Percentiles rank a stretch among this genome's conserved stretches.
Conservation (phyloP, 768 basidiomycete genomes). For the Tephrocybe sp. region DNA sequence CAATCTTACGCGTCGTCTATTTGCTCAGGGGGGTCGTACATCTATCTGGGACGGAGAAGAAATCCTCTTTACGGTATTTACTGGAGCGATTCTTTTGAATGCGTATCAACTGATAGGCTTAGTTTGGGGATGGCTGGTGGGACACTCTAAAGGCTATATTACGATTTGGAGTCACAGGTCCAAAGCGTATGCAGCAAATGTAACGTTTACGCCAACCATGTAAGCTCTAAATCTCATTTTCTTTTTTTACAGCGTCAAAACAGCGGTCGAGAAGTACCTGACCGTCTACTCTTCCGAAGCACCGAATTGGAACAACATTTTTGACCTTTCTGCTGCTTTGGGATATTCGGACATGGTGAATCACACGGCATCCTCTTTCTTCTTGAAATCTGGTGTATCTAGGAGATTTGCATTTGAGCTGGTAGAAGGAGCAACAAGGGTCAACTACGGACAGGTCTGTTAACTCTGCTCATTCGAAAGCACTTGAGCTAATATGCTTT, state of each 20-base stretch:
- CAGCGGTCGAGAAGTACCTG: slow-evolving; percentile 52
- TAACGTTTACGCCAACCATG: slow-evolving; percentile 25
- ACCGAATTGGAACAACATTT: slow-evolving; percentile 64
- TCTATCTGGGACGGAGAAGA: slow-evolving; percentile 85
- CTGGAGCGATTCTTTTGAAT: background rate
- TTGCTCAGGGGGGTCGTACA: slow-evolving; percentile 49
- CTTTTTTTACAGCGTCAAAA: slow-evolving; percentile 45
- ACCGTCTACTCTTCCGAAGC: slow-evolving; percentile 53
- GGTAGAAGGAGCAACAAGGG: slow-evolving; percentile 76
- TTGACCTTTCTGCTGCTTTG: slow-evolving; percentile 51
- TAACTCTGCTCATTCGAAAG: background rate
- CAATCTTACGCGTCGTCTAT: slow-evolving; percentile 57
- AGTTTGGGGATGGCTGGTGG: slow-evolving; percentile 65
- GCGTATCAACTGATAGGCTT: background rate
- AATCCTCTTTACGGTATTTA: slow-evolving; percentile 59
- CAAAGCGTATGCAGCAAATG: slow-evolving; percentile 56
- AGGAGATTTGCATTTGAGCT: slow-evolving; percentile 67
- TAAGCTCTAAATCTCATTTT: background rate
- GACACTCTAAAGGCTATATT: slow-evolving; percentile 71
- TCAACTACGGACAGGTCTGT: slow-evolving; percentile 79
- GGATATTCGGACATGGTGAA: slow-evolving; percentile 50
- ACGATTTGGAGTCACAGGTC: slow-evolving; percentile 72
- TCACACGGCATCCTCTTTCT: slow-evolving; percentile 57
- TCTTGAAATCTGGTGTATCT: slow-evolving; percentile 53
- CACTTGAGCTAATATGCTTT: background rate